phyloP scores from a whole-genome alignment of 73 alveolate species.

The Uronychia binucleata region DNA sequence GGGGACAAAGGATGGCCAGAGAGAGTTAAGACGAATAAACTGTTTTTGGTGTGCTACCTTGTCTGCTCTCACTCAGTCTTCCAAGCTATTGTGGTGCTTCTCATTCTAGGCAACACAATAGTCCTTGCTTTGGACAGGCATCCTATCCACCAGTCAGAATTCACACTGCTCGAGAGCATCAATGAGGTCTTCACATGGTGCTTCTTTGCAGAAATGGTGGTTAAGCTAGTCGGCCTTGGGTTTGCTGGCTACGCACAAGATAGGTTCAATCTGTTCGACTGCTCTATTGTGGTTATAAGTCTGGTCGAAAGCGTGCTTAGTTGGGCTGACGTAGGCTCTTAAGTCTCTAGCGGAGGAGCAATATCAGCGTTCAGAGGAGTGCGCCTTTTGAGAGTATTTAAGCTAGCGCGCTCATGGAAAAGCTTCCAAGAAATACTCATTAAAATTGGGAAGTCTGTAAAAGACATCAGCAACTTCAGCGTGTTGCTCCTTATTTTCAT shows the following conservation, averaged over 20 bases:
- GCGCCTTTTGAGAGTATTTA: conserved; percentile 66
- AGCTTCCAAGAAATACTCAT: conserved; percentile 38
- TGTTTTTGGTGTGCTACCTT: no score
- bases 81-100: no score
- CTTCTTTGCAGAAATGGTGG: conserved; percentile 53
- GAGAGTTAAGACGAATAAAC: no score
- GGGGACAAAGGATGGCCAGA: no score
- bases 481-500: conserved; percentile 49
- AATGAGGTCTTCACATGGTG: conserved; percentile 13
- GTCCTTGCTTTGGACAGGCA: conserved; percentile 40
- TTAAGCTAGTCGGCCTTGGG: conserved; percentile 69
- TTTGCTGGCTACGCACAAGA: conserved; percentile 57
- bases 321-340: conserved; percentile 33
- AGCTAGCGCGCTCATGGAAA: conserved; percentile 36
- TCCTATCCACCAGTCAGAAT: conserved; percentile 5
- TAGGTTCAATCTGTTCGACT: conserved; percentile 64
- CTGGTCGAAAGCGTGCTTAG: conserved; percentile 30
- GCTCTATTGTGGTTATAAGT: conserved; percentile 36
- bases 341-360: no score
- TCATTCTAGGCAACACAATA: conserved; percentile 54
- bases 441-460: conserved; percentile 16
- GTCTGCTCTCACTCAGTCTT: no score
- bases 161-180: not conserved
- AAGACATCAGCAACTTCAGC: conserved; percentile 24
- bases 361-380: conserved; percentile 66